Percentiles rank a stretch among this genome's conserved stretches.
Evolutionary conservation across 805 yeast species (phyloP).

Genomic region (Candida pini): DNA sequence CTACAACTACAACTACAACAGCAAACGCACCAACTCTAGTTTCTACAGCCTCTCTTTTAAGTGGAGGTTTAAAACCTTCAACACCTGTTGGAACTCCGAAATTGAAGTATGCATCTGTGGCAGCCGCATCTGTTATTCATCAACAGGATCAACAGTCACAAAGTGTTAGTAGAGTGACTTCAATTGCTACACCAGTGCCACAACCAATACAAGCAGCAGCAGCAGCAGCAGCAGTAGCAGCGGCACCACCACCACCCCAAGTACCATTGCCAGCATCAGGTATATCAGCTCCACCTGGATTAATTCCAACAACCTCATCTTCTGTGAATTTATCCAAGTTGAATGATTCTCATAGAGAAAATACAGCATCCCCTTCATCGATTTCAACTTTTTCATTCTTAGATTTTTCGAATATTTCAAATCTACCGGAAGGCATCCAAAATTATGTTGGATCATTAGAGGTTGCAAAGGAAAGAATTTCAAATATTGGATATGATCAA

Average conservation of each 20-base stretch:
- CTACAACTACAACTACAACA: background rate
- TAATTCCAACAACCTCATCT: background rate
- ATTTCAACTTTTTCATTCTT: slow-evolving; percentile 19
- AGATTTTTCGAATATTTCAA: slow-evolving; percentile 17
- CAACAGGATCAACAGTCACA: background rate
- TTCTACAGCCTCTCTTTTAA: slow-evolving; percentile 8
- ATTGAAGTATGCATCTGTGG: slow-evolving; percentile 31
- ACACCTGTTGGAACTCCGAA: slow-evolving; percentile 34
- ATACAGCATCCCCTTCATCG: slow-evolving; percentile 11
- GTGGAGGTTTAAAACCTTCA: slow-evolving; percentile 20
- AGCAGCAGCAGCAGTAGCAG: slow-evolving; percentile 1
- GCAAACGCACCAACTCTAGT: slow-evolving; percentile 8
- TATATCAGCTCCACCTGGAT: slow-evolving; percentile 3
- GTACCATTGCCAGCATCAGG: background rate
- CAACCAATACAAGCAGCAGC: background rate
- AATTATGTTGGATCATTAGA: slow-evolving; percentile 25
- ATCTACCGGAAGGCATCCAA: slow-evolving; percentile 23
- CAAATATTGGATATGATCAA: slow-evolving; percentile 31
- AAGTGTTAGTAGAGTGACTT: background rate
- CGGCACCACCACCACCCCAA: slow-evolving; percentile 1
- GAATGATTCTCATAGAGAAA: slow-evolving; percentile 5
- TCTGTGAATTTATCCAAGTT: background rate
- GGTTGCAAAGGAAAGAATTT: slow-evolving; percentile 26
- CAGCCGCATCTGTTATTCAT: slow-evolving; percentile 7
- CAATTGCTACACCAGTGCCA: no score